phyloP scores from a whole-genome alignment of 2,329 filamentous ascomycete species.

The Aspergillus sp. region DNA sequence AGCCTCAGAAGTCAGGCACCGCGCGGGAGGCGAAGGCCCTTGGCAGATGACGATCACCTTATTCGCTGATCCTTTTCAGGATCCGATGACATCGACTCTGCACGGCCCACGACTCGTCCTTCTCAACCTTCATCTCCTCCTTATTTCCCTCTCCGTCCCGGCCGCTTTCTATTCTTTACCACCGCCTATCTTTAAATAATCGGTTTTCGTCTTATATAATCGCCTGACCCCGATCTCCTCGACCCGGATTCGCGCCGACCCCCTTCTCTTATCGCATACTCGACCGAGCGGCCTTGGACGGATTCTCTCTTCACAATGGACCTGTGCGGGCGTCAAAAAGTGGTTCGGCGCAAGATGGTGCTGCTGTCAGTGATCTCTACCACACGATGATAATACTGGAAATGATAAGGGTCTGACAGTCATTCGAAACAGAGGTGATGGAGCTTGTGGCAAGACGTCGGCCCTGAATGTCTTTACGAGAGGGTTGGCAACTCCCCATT shows the following conservation, averaged over 20 bases:
- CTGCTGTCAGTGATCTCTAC: conserved; percentile 61
- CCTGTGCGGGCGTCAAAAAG: conserved; percentile 73
- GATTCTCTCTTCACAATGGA: conserved; percentile 41
- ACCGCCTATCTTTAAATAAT: background rate
- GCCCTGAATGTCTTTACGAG: conserved; percentile 97
- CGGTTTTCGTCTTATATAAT: background rate
- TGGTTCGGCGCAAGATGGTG: conserved; percentile 93
- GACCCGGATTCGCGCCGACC: conserved; percentile 2
- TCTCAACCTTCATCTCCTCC: conserved; percentile 19
- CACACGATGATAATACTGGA: background rate
- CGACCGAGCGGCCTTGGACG: conserved; percentile 1
- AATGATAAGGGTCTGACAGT: conserved; percentile 20
- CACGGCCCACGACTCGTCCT: conserved; percentile 25
- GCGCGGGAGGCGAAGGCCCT: conserved; percentile 9
- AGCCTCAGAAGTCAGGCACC: conserved; percentile 15
- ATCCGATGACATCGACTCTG: conserved; percentile 37
- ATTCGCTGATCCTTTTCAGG: conserved; percentile 33
- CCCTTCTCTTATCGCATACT: background rate
- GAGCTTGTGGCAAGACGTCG: conserved; percentile 96
- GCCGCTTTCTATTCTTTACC: background rate
- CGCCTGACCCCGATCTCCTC: background rate
- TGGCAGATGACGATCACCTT: conserved; percentile 59
- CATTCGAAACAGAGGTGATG: conserved; percentile 69
- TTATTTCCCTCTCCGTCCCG: conserved; percentile 6
- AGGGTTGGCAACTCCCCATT: conserved; percentile 61